phyloP scores from a whole-genome alignment of 345 rosid species.

The Punica granatum region DNA sequence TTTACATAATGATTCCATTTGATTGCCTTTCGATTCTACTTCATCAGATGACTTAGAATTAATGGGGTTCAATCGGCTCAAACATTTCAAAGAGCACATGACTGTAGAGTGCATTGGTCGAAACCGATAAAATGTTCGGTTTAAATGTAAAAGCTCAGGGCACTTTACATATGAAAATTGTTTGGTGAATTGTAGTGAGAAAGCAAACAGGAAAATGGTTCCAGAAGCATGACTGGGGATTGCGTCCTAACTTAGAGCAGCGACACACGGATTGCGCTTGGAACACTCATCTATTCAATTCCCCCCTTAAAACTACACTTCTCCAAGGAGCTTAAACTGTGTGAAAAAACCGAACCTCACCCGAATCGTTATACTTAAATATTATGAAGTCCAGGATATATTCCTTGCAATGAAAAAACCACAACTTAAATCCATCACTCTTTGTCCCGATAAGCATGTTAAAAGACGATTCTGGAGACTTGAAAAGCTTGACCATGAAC shows the following conservation, averaged over 20 bases:
- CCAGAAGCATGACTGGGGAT: too few species aligned
- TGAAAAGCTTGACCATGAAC: slow-evolving; percentile 17
- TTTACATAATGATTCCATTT: too few species aligned
- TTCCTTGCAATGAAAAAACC: not conserved
- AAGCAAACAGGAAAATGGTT: not conserved
- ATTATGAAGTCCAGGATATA: not conserved
- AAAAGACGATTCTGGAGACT: not conserved
- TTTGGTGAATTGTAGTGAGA: not conserved
- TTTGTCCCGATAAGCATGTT: not conserved
- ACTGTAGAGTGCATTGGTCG: not conserved
- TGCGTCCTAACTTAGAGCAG: not conserved
- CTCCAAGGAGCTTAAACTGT: slow-evolving; percentile 13
- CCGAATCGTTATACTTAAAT: not conserved
- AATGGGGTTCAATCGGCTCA: too few species aligned
- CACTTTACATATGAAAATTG: not conserved
- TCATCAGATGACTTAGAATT: too few species aligned
- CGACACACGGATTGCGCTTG: slow-evolving; percentile 43
- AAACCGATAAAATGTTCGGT: not conserved
- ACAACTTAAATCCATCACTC: not conserved
- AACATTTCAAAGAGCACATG: too few species aligned
- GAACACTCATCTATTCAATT: slow-evolving; percentile 8
- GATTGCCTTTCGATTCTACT: too few species aligned
- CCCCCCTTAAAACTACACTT: slow-evolving; percentile 20
- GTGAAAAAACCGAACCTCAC: slow-evolving; percentile 20
- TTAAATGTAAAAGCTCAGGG: not conserved